Percentiles rank a stretch among this genome's conserved stretches.
Evolutionary conservation across 2,329 filamentous ascomycete species (phyloP).

Genomic region (Botrytis aclada): DNA sequence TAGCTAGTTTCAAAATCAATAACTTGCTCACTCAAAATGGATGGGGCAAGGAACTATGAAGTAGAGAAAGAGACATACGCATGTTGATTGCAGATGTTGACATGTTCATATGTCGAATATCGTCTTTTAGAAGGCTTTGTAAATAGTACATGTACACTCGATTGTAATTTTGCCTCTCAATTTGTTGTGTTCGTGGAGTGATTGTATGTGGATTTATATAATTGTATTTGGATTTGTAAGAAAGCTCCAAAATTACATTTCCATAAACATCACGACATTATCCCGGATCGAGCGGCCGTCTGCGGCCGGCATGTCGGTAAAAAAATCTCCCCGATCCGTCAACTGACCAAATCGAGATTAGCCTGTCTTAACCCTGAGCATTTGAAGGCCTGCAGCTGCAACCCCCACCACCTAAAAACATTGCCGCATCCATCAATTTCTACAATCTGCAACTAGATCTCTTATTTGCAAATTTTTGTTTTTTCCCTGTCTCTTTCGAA

Average conservation of each 20-base stretch:
- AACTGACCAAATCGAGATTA: slow-evolving; percentile 10
- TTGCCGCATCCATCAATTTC: slow-evolving; percentile 18
- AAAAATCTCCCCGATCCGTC: slow-evolving; percentile 3
- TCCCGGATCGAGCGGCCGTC: background rate
- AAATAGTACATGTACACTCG: slow-evolving; percentile 25
- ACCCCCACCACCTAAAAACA: slow-evolving; percentile 22
- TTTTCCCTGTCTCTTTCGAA: slow-evolving; percentile 14
- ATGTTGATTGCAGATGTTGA: slow-evolving; percentile 32
- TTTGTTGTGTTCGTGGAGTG: background rate
- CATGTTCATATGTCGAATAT: slow-evolving; percentile 30
- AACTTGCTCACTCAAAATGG: slow-evolving; percentile 1
- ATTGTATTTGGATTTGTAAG: slow-evolving; percentile 25
- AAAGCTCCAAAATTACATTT: slow-evolving; percentile 8
- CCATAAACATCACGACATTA: slow-evolving; percentile 9
- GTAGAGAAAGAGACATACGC: slow-evolving; percentile 28
- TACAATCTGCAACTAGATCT: slow-evolving; percentile 4
- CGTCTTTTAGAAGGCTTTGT: slow-evolving; percentile 25
- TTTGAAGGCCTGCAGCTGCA: slow-evolving; percentile 18
- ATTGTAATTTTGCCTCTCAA: slow-evolving; percentile 2
- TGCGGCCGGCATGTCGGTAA: background rate
- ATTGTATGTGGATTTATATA: slow-evolving; percentile 16
- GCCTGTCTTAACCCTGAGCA: slow-evolving; percentile 24
- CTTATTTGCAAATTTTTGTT: slow-evolving; percentile 15
- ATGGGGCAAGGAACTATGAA: background rate
- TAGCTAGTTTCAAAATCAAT: slow-evolving; percentile 28